Evolutionary conservation across 2,329 filamentous ascomycete genomes (phyloP).

Genomic region (Penicillium sp.): DNA sequence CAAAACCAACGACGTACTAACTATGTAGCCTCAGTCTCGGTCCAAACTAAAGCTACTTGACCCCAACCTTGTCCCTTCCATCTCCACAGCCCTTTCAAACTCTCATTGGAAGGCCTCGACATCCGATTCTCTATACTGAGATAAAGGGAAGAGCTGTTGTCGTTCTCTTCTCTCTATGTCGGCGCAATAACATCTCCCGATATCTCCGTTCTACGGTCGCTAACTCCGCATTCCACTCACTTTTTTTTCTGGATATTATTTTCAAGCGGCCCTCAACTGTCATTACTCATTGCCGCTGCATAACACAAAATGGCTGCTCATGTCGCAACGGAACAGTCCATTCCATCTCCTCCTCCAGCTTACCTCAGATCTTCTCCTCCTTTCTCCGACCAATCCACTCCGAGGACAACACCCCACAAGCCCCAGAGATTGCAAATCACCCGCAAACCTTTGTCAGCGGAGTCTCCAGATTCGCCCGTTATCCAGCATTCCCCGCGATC

Average conservation of each 20-base stretch:
- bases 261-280: neutral
- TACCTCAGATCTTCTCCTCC: slow-evolving; percentile 40
- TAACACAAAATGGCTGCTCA: slow-evolving; percentile 27
- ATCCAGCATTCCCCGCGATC: slow-evolving; percentile 32
- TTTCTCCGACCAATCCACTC: slow-evolving; percentile 21
- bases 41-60: slow-evolving; percentile 4
- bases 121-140: neutral
- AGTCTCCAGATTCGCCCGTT: slow-evolving; percentile 18
- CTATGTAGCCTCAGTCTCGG: neutral
- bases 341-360: slow-evolving; percentile 42
- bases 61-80: neutral
- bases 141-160: neutral
- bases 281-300: neutral
- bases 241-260: neutral
- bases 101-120: slow-evolving; percentile 3
- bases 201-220: neutral
- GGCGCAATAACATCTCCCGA: neutral
- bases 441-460: slow-evolving; percentile 25
- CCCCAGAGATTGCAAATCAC: slow-evolving; percentile 19
- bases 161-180: neutral
- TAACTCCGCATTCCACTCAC: neutral
- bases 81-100: slow-evolving; percentile 3
- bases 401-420: slow-evolving; percentile 22
- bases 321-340: slow-evolving; percentile 23
- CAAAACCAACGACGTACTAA: neutral